phyloP scores from a whole-genome alignment of 352 stramenopile species.

The Achlya hypogyna region DNA sequence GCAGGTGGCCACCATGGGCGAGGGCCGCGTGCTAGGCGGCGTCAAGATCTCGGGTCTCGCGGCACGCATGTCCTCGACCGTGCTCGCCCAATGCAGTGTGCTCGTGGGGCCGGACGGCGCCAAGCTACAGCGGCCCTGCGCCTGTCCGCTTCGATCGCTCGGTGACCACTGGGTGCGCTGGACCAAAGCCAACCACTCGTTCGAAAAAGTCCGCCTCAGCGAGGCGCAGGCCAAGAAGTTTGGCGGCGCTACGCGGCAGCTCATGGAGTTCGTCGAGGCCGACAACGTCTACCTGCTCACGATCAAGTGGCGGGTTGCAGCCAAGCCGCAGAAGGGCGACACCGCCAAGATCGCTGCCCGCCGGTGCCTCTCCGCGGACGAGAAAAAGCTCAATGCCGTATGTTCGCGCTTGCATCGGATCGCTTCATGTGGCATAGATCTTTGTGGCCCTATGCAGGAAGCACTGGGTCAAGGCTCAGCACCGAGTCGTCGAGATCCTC shows the following conservation, averaged over 20 bases:
- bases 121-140: slow-evolving; percentile 57
- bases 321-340: slow-evolving; percentile 74
- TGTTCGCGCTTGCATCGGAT: not conserved
- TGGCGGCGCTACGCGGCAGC: slow-evolving; percentile 61
- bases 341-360: slow-evolving; percentile 76
- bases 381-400: slow-evolving; percentile 67
- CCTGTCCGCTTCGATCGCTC: slow-evolving; percentile 62
- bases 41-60: slow-evolving; percentile 43
- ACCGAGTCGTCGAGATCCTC: slow-evolving; percentile 62
- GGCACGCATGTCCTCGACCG: slow-evolving; percentile 49
- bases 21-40: slow-evolving; percentile 33
- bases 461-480: slow-evolving; percentile 62
- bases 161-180: slow-evolving; percentile 75
- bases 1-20: slow-evolving; percentile 36
- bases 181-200: slow-evolving; percentile 70
- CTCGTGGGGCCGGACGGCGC: slow-evolving; percentile 43
- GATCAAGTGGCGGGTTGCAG: slow-evolving; percentile 75
- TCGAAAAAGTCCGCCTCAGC: slow-evolving; percentile 46
- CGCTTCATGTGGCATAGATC: slow-evolving; percentile 24
- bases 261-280: slow-evolving; percentile 67
- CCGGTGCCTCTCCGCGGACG: slow-evolving; percentile 46
- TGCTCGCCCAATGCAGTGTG: slow-evolving; percentile 64
- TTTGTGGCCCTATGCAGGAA: slow-evolving; percentile 66
- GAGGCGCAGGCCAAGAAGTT: slow-evolving; percentile 56
- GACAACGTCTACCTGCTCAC: slow-evolving; percentile 60